Conservation (phyloP, 768 basidiomycete genomes). For the Rhodotorula sphaerocarpa region DNA sequence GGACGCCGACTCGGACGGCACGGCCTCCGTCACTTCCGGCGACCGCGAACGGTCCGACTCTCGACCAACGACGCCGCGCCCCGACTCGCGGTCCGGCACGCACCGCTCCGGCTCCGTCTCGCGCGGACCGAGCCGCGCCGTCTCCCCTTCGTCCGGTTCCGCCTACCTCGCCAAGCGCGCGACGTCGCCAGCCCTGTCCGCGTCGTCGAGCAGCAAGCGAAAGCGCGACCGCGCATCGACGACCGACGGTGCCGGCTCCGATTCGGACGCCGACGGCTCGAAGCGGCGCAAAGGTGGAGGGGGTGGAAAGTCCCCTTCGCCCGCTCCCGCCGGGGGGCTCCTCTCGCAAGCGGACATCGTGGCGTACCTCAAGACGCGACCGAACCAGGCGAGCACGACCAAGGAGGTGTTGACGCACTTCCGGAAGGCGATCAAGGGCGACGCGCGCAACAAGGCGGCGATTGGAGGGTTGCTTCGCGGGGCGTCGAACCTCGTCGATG, state of each 20-base stretch:
- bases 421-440: slow-evolving; percentile 22
- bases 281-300: slow-evolving; percentile 22
- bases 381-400: slow-evolving; percentile 13
- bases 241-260: slow-evolving; percentile 44
- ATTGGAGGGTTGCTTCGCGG: slow-evolving; percentile 22
- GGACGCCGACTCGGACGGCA: slow-evolving; percentile 20
- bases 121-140: slow-evolving; percentile 38
- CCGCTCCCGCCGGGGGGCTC: not conserved
- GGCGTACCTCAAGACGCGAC: slow-evolving; percentile 20
- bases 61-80: slow-evolving; percentile 9
- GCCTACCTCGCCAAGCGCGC: slow-evolving; percentile 74
- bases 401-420: slow-evolving; percentile 32
- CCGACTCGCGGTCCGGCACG: slow-evolving; percentile 41
- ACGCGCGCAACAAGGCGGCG: slow-evolving; percentile 21
- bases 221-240: slow-evolving; percentile 47
- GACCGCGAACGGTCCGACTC: slow-evolving; percentile 6
- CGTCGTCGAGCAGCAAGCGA: slow-evolving; percentile 50
- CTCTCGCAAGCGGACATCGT: slow-evolving; percentile 22
- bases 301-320: slow-evolving; percentile 7
- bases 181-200: slow-evolving; percentile 54
- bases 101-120: slow-evolving; percentile 57
- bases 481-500: slow-evolving; percentile 20
- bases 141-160: slow-evolving; percentile 54
- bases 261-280: slow-evolving; percentile 9
- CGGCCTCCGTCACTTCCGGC: slow-evolving; percentile 18